Evolutionary conservation across 257 asterid genomes (phyloP), one percentile per base, ranked within the genome.

Genomic region (Vinca minor): DNA sequence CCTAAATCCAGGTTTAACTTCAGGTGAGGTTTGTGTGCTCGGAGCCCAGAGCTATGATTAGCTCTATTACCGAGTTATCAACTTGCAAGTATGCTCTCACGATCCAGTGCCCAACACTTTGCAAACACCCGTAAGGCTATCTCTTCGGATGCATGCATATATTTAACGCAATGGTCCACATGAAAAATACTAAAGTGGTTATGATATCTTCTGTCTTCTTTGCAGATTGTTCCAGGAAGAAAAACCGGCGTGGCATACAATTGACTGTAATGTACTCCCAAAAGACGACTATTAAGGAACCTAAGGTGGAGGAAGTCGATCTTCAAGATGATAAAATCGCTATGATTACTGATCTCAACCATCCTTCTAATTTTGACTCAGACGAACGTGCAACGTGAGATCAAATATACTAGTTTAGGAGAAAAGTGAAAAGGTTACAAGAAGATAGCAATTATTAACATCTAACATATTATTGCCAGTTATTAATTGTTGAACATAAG

Each of bases 1-100:
- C 25, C 71, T 70, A 17, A 62, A 52, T 64, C 39, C 62, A 39
- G 73, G 55, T 74, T 50, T 55, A 65, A 63, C 74, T 83, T 72
- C 82, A 92, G 98, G 97, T 93, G 74, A 82, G 99, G 64, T 93
- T 93, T 73, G 99, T 93, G 45, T 93, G 99, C 74, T 78, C 95
- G 31, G 99, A 89, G 77, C 83, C 92, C 50, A 82, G 96, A 82
- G 87, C 96, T 29, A 84, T 85, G 95, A 93, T 93, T 68, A 93
- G 90, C 78, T 89, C 97, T 46, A 81, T 93, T 72, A 87, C 94
- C 52, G 99, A 93, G 76, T 62, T 93, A 77, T 85, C 99, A 68
- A 93, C 99, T 49, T 89, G 99, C 93, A 93, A 84, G 75, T 89
- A 93, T 69, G 99, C 97, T 32, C 90, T 89, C 74, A 93, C 99